Conservation (phyloP, 2,329 filamentous ascomycete genomes). For the Stemphylium vesicarium region DNA sequence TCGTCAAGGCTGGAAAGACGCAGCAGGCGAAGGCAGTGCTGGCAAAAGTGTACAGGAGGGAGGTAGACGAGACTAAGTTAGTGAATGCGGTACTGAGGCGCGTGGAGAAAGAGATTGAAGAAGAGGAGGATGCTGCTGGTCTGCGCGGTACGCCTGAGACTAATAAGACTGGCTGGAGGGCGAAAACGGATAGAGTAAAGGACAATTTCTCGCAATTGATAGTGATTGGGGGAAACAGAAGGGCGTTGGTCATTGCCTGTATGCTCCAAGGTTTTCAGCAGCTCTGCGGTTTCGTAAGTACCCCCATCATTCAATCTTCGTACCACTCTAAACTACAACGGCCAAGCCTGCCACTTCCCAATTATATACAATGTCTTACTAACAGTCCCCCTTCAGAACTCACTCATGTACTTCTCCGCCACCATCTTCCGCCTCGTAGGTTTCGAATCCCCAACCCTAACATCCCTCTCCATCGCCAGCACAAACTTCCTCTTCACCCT, state of each 20-base stretch:
- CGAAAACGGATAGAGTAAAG: slow-evolving; percentile 56
- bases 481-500: slow-evolving; percentile 57
- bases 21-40: slow-evolving; percentile 72
- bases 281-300: slow-evolving; percentile 66
- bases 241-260: slow-evolving; percentile 84
- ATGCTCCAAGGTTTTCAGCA: slow-evolving; percentile 88
- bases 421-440: slow-evolving; percentile 57
- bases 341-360: neutral
- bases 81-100: slow-evolving; percentile 68
- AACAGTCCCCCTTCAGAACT: slow-evolving; percentile 42
- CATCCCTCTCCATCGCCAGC: slow-evolving; percentile 52
- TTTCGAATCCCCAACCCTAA: slow-evolving; percentile 54
- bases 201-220: slow-evolving; percentile 61
- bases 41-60: slow-evolving; percentile 63
- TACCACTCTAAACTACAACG: neutral
- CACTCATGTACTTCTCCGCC: slow-evolving; percentile 57
- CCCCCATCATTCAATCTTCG: neutral
- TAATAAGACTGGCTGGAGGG: slow-evolving; percentile 37
- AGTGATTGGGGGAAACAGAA: slow-evolving; percentile 61
- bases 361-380: neutral
- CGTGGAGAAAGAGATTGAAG: slow-evolving; percentile 76
- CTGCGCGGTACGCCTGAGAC: slow-evolving; percentile 42
- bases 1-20: slow-evolving; percentile 69
- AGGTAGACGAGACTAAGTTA: slow-evolving; percentile 44
- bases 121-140: slow-evolving; percentile 65